A percentile compares a stretch with the other conserved stretches of the same genome.
Conservation (phyloP, 306 rosid genomes). For the Cucurbita maxima region DNA sequence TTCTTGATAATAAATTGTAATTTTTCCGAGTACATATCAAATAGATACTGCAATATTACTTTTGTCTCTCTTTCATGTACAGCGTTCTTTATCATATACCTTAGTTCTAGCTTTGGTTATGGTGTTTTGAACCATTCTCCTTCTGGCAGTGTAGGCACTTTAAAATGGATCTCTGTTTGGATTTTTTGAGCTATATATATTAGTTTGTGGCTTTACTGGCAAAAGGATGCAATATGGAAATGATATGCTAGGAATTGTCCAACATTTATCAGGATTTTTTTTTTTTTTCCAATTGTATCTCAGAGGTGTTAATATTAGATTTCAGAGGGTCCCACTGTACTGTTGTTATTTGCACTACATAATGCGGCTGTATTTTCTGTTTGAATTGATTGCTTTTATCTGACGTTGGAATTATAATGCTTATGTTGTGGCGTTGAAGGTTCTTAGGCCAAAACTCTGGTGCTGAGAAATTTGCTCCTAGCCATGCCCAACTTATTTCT, state of each 20-base stretch:
- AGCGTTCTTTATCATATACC: background rate
- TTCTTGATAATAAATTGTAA: background rate
- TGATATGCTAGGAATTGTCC: background rate
- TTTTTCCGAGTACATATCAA: background rate
- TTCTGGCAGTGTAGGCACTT: background rate
- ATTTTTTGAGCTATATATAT: background rate
- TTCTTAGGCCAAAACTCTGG: constrained; percentile 19
- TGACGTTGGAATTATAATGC: background rate
- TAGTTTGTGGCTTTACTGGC: background rate
- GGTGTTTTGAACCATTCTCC: background rate
- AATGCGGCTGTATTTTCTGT: background rate
- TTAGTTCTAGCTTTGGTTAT: background rate
- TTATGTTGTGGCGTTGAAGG: constrained; percentile 17
- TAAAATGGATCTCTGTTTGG: background rate
- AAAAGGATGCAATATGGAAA: background rate
- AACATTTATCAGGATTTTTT: background rate
- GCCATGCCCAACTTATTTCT: constrained; percentile 32
- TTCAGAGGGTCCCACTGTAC: background rate
- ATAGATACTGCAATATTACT: background rate
- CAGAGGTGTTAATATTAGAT: background rate
- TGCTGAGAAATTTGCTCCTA: constrained; percentile 26
- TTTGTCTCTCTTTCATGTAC: background rate
- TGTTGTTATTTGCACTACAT: background rate
- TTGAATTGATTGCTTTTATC: background rate
- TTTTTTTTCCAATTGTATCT: background rate